Evolutionary conservation across 2,329 filamentous ascomycete genomes (phyloP).

Genomic region (Stagonosporopsis rhizophila): DNA sequence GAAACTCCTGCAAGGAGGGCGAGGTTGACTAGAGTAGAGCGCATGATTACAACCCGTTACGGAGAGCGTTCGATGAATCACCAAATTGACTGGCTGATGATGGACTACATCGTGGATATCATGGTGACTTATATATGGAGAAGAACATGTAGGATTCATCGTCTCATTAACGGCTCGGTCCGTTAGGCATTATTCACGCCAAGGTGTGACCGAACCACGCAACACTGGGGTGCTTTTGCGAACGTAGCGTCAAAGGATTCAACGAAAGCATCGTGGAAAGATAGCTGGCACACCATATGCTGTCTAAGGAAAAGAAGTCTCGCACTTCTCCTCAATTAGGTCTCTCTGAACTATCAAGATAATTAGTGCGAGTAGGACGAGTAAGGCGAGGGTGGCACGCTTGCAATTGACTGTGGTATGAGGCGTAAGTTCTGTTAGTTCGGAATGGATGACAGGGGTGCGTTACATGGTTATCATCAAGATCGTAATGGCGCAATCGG

Average conservation of each 20-base stretch:
- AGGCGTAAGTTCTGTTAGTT: no score
- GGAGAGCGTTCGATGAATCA: background rate
- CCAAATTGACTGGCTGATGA: background rate
- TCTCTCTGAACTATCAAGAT: no score
- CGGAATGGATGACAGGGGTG: no score
- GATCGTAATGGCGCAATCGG: no score
- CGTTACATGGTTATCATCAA: no score
- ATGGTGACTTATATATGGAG: background rate
- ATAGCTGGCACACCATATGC: background rate
- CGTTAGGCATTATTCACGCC: background rate
- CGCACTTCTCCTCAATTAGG: no score
- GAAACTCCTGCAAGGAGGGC: background rate
- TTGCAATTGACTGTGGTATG: no score
- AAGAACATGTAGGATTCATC: background rate
- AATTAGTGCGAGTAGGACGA: no score
- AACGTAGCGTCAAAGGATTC: background rate
- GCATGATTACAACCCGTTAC: constrained; percentile 1
- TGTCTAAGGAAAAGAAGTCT: background rate
- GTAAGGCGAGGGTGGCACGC: no score
- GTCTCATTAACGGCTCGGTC: constrained; percentile 3
- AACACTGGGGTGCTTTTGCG: background rate
- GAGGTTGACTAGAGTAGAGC: constrained; percentile 1
- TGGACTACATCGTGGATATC: background rate
- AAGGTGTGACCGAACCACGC: background rate
- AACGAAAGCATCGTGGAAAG: background rate